Evolutionary conservation across 2,329 filamentous ascomycete species (phyloP).

Genomic region (Cercospora janseana): DNA sequence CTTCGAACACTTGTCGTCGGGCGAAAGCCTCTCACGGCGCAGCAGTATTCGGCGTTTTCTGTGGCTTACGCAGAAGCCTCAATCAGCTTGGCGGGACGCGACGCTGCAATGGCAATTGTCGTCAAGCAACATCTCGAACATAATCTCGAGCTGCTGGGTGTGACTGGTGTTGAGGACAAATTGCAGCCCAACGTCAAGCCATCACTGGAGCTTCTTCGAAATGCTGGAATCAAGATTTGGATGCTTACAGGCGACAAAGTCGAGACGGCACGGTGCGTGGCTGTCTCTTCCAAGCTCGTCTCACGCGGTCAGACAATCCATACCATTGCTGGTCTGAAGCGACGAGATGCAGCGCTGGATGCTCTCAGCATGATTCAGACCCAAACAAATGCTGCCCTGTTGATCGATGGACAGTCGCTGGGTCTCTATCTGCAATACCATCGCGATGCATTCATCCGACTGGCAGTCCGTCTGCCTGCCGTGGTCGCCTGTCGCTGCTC

Average conservation of each 20-base stretch:
- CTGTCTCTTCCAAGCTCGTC: conserved; percentile 90
- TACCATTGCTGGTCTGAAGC: conserved; percentile 72
- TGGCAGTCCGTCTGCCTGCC: conserved; percentile 82
- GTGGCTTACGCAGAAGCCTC: conserved; percentile 74
- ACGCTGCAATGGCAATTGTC: conserved; percentile 75
- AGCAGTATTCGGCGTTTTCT: conserved; percentile 80
- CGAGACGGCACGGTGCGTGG: conserved; percentile 93
- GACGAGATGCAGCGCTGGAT: conserved; percentile 81
- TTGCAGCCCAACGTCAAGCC: conserved; percentile 94
- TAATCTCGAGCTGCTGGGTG: conserved; percentile 88
- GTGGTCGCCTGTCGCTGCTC: conserved; percentile 97
- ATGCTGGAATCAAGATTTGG: conserved; percentile 98
- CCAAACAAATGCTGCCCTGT: conserved; percentile 80
- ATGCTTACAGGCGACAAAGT: conserved; percentile 99
- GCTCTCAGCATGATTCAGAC: conserved; percentile 83
- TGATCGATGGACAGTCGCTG: conserved; percentile 93
- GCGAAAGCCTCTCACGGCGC: conserved; percentile 75
- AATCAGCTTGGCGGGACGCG: conserved; percentile 73
- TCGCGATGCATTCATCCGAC: conserved; percentile 78
- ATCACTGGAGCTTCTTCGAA: conserved; percentile 88
- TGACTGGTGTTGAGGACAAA: conserved; percentile 97
- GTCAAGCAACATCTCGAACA: conserved; percentile 79
- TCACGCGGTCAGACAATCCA: conserved; percentile 93
- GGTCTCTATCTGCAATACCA: conserved; percentile 80
- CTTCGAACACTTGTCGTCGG: conserved; percentile 91